phyloP scores from a whole-genome alignment of 371 early-diverging fungal species.

The Mortierella sp. region DNA sequence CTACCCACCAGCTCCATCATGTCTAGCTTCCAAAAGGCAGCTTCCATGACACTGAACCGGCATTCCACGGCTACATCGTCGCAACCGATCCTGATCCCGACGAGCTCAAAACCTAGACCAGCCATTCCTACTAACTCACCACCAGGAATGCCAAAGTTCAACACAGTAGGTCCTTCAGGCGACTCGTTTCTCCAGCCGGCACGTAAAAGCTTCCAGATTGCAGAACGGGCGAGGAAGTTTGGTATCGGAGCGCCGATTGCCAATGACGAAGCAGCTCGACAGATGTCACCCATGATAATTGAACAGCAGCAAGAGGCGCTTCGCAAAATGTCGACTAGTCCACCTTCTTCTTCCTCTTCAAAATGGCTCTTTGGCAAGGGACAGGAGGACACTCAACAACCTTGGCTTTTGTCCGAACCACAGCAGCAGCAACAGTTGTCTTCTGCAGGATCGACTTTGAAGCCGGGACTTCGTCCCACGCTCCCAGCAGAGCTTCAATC shows the following conservation, averaged over 20 bases:
- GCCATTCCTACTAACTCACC: constrained; percentile 2
- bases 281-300: constrained; percentile 52
- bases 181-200: constrained; percentile 39
- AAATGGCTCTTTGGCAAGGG: constrained; percentile 1
- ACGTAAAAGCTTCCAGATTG: constrained; percentile 53
- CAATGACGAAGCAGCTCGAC: constrained; percentile 55
- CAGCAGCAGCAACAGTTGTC: not conserved
- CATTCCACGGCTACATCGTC: constrained; percentile 3
- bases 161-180: not conserved
- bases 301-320: constrained; percentile 53
- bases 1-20: constrained; percentile 38
- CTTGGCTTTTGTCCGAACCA: too few species aligned
- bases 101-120: not conserved
- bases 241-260: constrained; percentile 63
- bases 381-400: not conserved
- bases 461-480: constrained; percentile 22
- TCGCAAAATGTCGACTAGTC: constrained; percentile 45
- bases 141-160: constrained; percentile 21
- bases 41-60: constrained; percentile 38
- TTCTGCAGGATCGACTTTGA: not conserved
- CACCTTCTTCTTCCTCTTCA: constrained; percentile 17
- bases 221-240: constrained; percentile 53
- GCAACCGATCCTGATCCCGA: constrained; percentile 17
- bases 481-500: constrained; percentile 73
- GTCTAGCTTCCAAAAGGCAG: constrained; percentile 39